These are phyloP conservation scores for Primulina huaijiensis DNA, from an alignment of 257 asterid species.

Conservation along the genomic window DNA sequence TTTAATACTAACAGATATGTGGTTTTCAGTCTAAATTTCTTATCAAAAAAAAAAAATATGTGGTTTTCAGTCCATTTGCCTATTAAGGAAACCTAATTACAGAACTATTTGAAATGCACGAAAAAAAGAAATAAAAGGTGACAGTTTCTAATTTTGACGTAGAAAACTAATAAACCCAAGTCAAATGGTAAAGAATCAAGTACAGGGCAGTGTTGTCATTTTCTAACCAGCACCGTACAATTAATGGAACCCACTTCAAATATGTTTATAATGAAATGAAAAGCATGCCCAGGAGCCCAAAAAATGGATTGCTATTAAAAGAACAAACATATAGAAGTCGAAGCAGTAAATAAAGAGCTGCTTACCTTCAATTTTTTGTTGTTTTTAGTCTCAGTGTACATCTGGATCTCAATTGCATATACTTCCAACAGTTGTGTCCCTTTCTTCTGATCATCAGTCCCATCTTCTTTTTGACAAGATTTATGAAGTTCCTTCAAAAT, in stretches of 20 bases:
- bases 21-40: background rate
- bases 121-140: background rate
- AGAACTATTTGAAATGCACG: background rate
- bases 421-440: constrained; percentile 97
- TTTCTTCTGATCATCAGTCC: constrained; percentile 96
- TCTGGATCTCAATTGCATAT: constrained; percentile 96
- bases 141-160: background rate
- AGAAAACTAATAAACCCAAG: background rate
- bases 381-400: constrained; percentile 96
- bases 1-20: background rate
- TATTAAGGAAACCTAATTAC: background rate
- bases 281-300: background rate
- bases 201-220: background rate
- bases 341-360: background rate
- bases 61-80: background rate
- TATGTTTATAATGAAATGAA: background rate
- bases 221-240: background rate
- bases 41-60: too few relatives aligned
- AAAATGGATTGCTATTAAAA: background rate
- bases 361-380: constrained; percentile 91
- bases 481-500: constrained; percentile 95
- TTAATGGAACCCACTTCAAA: background rate
- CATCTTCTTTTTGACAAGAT: constrained; percentile 97
- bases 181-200: background rate
- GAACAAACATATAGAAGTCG: background rate